Conservation (phyloP, 2,329 filamentous ascomycete genomes). For the Pseudocercospora cruenta region DNA sequence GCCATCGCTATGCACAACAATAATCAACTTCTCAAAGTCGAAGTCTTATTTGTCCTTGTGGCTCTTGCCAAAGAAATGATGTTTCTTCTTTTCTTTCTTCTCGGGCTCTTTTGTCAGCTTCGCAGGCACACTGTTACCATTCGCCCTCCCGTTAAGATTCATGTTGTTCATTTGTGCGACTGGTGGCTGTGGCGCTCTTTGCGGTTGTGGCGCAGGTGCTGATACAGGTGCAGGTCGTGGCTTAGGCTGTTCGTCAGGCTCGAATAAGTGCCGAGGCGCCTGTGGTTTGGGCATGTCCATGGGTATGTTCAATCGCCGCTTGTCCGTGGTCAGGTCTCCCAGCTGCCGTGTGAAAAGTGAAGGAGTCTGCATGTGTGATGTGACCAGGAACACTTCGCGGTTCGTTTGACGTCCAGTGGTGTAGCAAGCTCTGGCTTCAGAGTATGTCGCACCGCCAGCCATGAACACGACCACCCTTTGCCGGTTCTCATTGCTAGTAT, state of each 20-base stretch:
- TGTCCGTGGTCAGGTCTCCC: constrained; percentile 75
- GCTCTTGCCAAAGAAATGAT: constrained; percentile 38
- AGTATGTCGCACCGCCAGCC: constrained; percentile 92
- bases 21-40: neutral
- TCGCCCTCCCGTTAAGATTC: constrained; percentile 47
- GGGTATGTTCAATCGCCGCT: constrained; percentile 77
- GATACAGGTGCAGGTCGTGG: constrained; percentile 51
- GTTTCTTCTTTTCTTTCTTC: constrained; percentile 54
- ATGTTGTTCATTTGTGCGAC: constrained; percentile 61
- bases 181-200: constrained; percentile 42
- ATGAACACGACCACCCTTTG: constrained; percentile 93
- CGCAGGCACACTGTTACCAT: constrained; percentile 34
- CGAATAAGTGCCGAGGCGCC: constrained; percentile 84
- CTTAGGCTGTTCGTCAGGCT: constrained; percentile 64
- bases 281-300: constrained; percentile 77
- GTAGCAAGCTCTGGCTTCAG: constrained; percentile 86
- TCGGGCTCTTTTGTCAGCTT: constrained; percentile 63
- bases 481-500: constrained; percentile 70
- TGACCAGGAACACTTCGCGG: constrained; percentile 84
- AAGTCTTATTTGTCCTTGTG: constrained; percentile 14
- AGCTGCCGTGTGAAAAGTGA: constrained; percentile 81
- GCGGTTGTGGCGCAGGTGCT: constrained; percentile 23
- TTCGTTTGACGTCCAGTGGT: constrained; percentile 73
- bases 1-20: constrained; percentile 10
- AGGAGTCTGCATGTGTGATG: constrained; percentile 90